Percentiles rank a stretch among this genome's conserved stretches.
Evolutionary conservation across 257 asterid genomes (phyloP).

Genomic region (Scutellaria galericulata): DNA sequence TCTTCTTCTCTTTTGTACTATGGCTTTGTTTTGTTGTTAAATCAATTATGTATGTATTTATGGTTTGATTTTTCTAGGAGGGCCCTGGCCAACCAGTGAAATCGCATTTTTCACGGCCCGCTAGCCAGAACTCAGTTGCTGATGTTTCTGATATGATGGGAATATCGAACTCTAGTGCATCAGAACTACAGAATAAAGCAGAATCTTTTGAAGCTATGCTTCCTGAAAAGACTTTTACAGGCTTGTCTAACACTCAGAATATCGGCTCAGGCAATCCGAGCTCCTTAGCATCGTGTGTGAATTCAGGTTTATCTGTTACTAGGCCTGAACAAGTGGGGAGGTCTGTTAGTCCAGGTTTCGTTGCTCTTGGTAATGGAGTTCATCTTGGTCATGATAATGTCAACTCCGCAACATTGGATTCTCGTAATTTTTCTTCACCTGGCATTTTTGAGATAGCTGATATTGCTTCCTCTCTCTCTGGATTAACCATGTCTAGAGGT

Average conservation of each 20-base stretch:
- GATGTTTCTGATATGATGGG: conserved; percentile 38
- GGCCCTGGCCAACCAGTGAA: conserved; percentile 50
- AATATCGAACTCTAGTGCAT: conserved; percentile 33
- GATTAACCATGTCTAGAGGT: conserved; percentile 48
- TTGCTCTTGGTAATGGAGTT: conserved; percentile 36
- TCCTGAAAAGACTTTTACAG: conserved; percentile 31
- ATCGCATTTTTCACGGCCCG: conserved; percentile 56
- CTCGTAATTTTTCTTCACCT: conserved; percentile 45
- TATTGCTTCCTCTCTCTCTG: conserved; percentile 56
- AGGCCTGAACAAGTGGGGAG: conserved; percentile 37
- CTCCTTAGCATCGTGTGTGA: conserved; percentile 34
- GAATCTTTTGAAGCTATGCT: conserved; percentile 42
- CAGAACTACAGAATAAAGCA: conserved; percentile 40
- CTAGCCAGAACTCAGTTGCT: conserved; percentile 57
- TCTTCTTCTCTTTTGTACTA: conserved; percentile 1
- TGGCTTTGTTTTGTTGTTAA: too few species aligned
- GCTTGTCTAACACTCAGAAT: conserved; percentile 39
- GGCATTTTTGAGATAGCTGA: conserved; percentile 56
- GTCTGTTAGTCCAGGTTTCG: conserved; percentile 44
- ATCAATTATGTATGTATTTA: background rate
- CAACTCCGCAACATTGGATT: conserved; percentile 36
- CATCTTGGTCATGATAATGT: conserved; percentile 41
- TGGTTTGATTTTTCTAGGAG: conserved; percentile 54
- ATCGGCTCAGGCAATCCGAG: conserved; percentile 35
- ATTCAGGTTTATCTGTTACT: conserved; percentile 35